Conservation (phyloP, 257 asterid genomes). For the Nicotiana undulata region DNA sequence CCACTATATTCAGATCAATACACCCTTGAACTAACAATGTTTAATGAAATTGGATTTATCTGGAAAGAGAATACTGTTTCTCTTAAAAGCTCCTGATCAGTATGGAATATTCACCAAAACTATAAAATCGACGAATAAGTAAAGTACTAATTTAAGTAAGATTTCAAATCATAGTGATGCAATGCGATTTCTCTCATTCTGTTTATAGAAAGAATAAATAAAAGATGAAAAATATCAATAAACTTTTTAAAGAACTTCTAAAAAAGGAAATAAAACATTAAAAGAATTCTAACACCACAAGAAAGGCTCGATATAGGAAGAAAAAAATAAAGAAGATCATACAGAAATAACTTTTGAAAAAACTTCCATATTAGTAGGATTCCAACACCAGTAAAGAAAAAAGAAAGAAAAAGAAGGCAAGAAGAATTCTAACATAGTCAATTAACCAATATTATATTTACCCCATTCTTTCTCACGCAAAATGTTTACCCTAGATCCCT, state of each 20-base stretch:
- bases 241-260: neutral
- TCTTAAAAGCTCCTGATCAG: too few species aligned
- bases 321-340: neutral
- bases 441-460: neutral
- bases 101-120: neutral
- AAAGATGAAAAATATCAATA: neutral
- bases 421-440: neutral
- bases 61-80: too few species aligned
- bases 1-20: too few species aligned
- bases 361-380: neutral
- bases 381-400: neutral
- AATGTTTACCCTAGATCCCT: neutral
- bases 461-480: neutral
- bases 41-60: too few species aligned
- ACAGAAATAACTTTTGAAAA: neutral
- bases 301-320: neutral
- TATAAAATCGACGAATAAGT: neutral
- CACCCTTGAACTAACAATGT: too few species aligned
- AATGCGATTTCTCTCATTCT: neutral
- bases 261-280: neutral
- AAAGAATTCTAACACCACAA: neutral
- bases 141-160: neutral
- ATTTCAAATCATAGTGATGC: neutral
- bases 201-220: neutral
- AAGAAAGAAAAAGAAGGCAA: neutral